These are phyloP conservation scores for Yamadazyma membranifaciens DNA, from an alignment of 1,139 yeast genomes.

Conservation along the genomic window DNA sequence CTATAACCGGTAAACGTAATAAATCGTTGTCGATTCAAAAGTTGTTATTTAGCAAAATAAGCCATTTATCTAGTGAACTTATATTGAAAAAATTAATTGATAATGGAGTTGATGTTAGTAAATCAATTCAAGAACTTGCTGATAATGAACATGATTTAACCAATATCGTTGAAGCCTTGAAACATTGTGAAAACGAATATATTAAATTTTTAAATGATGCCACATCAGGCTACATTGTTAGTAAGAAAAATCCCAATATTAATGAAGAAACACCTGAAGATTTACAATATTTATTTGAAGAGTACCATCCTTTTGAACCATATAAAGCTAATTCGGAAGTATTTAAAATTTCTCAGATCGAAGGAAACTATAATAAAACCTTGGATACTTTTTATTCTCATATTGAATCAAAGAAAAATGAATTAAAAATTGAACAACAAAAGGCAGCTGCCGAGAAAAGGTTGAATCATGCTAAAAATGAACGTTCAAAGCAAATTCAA, in stretches of 20 bases:
- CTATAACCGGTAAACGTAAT: slow-evolving; percentile 28
- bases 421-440: slow-evolving; percentile 59
- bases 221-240: slow-evolving; percentile 60
- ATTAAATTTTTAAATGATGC: slow-evolving; percentile 20
- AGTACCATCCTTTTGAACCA: slow-evolving; percentile 84
- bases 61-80: slow-evolving; percentile 77
- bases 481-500: slow-evolving; percentile 69
- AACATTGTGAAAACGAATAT: slow-evolving; percentile 46
- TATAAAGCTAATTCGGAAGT: slow-evolving; percentile 27
- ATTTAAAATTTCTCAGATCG: slow-evolving; percentile 34
- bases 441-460: slow-evolving; percentile 73
- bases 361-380: slow-evolving; percentile 79
- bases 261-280: slow-evolving; percentile 31
- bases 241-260: slow-evolving; percentile 54
- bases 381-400: slow-evolving; percentile 84
- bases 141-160: slow-evolving; percentile 18
- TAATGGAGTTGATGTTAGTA: slow-evolving; percentile 45
- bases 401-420: slow-evolving; percentile 73
- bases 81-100: slow-evolving; percentile 56
- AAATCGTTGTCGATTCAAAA: slow-evolving; percentile 68
- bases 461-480: slow-evolving; percentile 70
- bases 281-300: slow-evolving; percentile 64
- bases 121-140: slow-evolving; percentile 37
- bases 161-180: slow-evolving; percentile 38
- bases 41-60: slow-evolving; percentile 62